phyloP scores from a whole-genome alignment of 2,329 filamentous ascomycete species.

The Fusarium beomiforme region DNA sequence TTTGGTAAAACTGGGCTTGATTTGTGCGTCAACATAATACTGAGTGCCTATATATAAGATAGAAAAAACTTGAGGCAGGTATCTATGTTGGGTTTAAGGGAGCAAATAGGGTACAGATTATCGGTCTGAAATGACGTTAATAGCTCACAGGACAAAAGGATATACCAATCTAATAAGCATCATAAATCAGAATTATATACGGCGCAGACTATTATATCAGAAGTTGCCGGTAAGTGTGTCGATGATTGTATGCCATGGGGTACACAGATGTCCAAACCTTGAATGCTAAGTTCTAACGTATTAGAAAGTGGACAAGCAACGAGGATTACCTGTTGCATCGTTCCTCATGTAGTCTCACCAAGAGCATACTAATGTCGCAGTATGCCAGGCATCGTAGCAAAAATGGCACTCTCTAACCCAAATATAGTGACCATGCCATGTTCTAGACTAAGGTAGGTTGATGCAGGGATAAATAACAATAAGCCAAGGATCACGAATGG shows the following conservation, averaged over 20 bases:
- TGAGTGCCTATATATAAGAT: too few species aligned
- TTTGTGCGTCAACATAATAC: too few species aligned
- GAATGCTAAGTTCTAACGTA: too few species aligned
- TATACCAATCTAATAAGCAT: not conserved
- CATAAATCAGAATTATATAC: not conserved
- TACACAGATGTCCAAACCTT: too few species aligned
- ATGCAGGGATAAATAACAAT: slow-evolving; percentile 23
- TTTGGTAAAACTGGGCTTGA: too few species aligned
- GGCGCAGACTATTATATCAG: not conserved
- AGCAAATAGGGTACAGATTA: too few species aligned
- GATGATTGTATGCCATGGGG: not conserved
- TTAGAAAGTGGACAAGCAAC: not conserved
- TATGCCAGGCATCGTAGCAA: slow-evolving; percentile 14
- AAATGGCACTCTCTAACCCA: slow-evolving; percentile 1
- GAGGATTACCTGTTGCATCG: slow-evolving; percentile 8
- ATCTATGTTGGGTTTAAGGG: too few species aligned
- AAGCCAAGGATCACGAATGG: slow-evolving; percentile 22
- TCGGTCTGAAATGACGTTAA: too few species aligned
- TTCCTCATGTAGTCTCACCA: slow-evolving; percentile 7
- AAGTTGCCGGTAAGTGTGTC: not conserved
- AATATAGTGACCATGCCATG: slow-evolving; percentile 9
- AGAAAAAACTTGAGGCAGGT: too few species aligned
- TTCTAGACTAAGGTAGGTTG: slow-evolving; percentile 23
- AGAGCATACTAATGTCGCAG: not conserved
- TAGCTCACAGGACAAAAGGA: too few species aligned